Evolutionary conservation across 1,284 basidiomycete genomes (phyloP).

Genomic region (Abortiporus biennis): DNA sequence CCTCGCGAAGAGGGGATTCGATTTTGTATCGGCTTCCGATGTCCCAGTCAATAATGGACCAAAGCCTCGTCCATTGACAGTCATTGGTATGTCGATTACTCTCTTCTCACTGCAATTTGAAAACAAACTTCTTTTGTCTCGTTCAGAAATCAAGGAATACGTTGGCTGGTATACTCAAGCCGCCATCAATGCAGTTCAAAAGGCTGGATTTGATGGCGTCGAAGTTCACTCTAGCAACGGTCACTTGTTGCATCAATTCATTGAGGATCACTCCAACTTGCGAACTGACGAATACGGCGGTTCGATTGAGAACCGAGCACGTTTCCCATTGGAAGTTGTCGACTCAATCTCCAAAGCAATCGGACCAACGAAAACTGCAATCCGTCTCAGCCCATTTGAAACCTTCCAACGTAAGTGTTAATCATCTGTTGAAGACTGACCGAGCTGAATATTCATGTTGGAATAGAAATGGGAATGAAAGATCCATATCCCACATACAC

Average conservation of each 20-base stretch:
- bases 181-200: constrained; percentile 33
- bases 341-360: constrained; percentile 35
- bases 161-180: constrained; percentile 29
- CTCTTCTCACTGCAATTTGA: constrained; percentile 10
- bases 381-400: constrained; percentile 52
- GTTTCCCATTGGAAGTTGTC: constrained; percentile 44
- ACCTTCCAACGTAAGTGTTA: constrained; percentile 27
- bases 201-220: constrained; percentile 43
- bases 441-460: background rate
- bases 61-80: constrained; percentile 18
- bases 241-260: constrained; percentile 37
- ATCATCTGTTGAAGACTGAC: background rate
- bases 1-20: constrained; percentile 24
- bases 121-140: background rate
- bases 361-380: constrained; percentile 34
- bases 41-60: constrained; percentile 33
- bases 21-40: constrained; percentile 34
- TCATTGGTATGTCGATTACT: background rate
- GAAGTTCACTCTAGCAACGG: constrained; percentile 30
- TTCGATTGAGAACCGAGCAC: constrained; percentile 43
- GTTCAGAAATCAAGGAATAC: constrained; percentile 39
- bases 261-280: constrained; percentile 40
- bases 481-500: constrained; percentile 30
- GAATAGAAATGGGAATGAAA: constrained; percentile 29
- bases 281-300: constrained; percentile 60